Base-by-base conservation (phyloP, 2,329 filamentous ascomycete species). In the Cercospora berteroae region DNA sequence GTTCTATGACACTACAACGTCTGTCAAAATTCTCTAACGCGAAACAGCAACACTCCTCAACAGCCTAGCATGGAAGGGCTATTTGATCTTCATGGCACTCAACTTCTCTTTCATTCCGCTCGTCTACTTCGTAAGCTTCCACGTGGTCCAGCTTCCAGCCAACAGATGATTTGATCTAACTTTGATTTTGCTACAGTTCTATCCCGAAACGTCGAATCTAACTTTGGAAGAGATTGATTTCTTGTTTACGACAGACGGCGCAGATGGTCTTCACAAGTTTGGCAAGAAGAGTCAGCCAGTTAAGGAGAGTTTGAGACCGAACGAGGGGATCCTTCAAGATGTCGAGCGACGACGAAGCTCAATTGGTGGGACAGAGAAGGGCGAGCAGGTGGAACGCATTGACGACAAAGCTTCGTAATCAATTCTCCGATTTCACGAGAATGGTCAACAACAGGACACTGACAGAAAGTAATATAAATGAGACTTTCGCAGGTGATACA, bases 41-140 rank as follows among this genome's bases (percentile, higher is more conserved):
- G 18, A n/a, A n/a, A 42, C 61, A 56, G 60, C 65, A 23, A 67
- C 65, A 18, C 31, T 67, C 2, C 50, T 67, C 27, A 56, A 56
- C n/a, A 67, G 65, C 56, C 75, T 87, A 1, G 71, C 79, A 27
- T 86, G 83, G 83, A 82, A 83, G 70, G 82, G 81, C 0, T 86
- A 86, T 69, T 75, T 86, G 3, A 85, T 85, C 70, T 86, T 85
- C 74, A 83, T 83, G 77, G 77, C 75, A 25, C 78, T 83, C 9
- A 85, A 85, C 70, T 78, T 84, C 23, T 71, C 77, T 1, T 82
- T 81, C 70, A 77, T 82, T 0, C 80, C 81, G 1, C 75, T 85
- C 2, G 78, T 85, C 27, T 85, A 82, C 74, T 83, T 84, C 72
- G 67, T 66, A 64, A 66, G 67, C 42, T 9, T 18, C 20, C 13